Evolutionary conservation across 352 stramenopile genomes (phyloP), one percentile per base, ranked within the genome.

Genomic region (Pilasporangium apinafurcum): DNA sequence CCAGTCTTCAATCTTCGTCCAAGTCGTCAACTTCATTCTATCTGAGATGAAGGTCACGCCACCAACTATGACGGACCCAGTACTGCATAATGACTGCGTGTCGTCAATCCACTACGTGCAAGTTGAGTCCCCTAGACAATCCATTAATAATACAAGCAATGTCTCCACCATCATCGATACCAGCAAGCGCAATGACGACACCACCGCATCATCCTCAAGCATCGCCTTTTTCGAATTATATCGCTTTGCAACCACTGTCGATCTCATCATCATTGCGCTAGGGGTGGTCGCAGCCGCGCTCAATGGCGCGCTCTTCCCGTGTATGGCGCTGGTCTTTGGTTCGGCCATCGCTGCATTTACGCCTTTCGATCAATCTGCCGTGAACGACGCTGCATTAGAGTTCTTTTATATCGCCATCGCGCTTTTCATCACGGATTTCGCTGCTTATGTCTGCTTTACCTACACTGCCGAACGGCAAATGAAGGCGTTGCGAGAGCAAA

Each of bases 271-370:
- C 10, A 34, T 73, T 13, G 33, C 21, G 5, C 2, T 61, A 5
- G 57, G 55, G 3, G 25, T 57, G 10, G 0, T 61, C 14, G 39
- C 59, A 35, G 48, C 62, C 18, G 45, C 18, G 0, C 32, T 56
- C 25, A 73, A 73, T 31, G 62, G 62, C 18, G 39, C 31, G 8
- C 34, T 65, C 8, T 55, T 53, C 22, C 60, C 60, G 30, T 66
- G 51, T 24, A 67, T 70, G 60, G 57, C 56, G 20, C 46, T 73
- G 20, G 44, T 78, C 7, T 74, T 75, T 38, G 66, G 61, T 9
- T 33, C 74, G 12, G 59, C 57, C 4, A 59, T 80, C 49, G 47
- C 58, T n/a, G 54, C 56, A 10, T 80, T 80, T 31, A 33, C 53
- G 7, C 55, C 62, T 9, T 36, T 40, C 25, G 51, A 62, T 31